A percentile compares a stretch with the other conserved stretches of the same genome.
Conservation (phyloP, 2,329 filamentous ascomycete species). For the Botrytis medusae region DNA sequence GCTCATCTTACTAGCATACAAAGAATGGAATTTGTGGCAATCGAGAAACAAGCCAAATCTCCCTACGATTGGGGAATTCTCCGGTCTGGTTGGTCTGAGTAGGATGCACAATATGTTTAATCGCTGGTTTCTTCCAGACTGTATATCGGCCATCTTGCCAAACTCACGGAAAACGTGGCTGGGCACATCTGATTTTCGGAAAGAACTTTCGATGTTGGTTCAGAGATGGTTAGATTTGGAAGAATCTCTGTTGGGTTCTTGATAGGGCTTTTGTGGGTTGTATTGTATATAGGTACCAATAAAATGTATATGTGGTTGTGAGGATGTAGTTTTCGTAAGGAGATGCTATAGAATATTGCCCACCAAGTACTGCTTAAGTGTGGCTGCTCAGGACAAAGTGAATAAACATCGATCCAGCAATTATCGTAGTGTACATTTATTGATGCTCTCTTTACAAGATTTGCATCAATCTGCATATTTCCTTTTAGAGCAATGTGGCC, state of each 20-base stretch:
- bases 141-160: background rate
- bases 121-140: slow-evolving; percentile 8
- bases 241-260: slow-evolving; percentile 2
- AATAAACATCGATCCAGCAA: background rate
- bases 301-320: background rate
- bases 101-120: background rate
- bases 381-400: background rate
- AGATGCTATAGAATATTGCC: background rate
- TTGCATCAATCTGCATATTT: background rate
- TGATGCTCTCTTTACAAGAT: background rate
- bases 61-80: slow-evolving; percentile 3
- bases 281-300: background rate
- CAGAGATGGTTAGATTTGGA: slow-evolving; percentile 18
- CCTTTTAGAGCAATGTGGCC: background rate
- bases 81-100: background rate
- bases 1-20: background rate
- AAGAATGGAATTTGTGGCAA: slow-evolving; percentile 1
- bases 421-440: background rate
- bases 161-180: slow-evolving; percentile 9
- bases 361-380: background rate
- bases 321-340: background rate
- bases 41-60: background rate
- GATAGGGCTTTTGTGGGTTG: background rate
- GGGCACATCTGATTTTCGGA: background rate
- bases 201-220: background rate